A percentile compares a stretch with the other conserved stretches of the same genome.
Conservation (phyloP, 345 rosid species). For the Brassica incana region DNA sequence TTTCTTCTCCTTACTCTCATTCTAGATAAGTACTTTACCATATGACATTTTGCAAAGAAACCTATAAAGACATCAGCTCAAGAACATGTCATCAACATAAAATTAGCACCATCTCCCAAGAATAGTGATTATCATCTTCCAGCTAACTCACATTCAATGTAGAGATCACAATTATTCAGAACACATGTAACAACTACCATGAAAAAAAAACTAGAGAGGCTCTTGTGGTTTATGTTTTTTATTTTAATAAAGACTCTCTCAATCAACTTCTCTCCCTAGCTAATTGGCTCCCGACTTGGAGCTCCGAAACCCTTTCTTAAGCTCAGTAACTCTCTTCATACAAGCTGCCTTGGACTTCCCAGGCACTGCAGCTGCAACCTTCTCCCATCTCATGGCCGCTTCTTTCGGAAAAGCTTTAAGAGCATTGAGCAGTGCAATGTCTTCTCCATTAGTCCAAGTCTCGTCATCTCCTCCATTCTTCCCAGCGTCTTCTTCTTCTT, state of each 20-base stretch:
- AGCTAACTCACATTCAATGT: background rate
- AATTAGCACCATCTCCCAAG: background rate
- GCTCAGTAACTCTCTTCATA: constrained; percentile 76
- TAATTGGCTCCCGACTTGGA: constrained; percentile 62
- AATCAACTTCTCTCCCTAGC: constrained; percentile 28
- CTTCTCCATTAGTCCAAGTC: constrained; percentile 71
- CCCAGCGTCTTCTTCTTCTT: constrained; percentile 24
- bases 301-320: constrained; percentile 77
- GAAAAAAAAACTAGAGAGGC: no score
- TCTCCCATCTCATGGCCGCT: constrained; percentile 89
- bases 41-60: no score
- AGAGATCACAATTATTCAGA: background rate
- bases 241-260: no score
- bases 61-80: background rate
- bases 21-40: no score
- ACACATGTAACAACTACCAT: constrained; percentile 2
- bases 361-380: constrained; percentile 82
- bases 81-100: background rate
- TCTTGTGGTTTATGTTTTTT: no score
- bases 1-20: no score
- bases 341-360: constrained; percentile 81
- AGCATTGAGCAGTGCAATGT: constrained; percentile 86
- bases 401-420: constrained; percentile 83
- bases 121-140: background rate
- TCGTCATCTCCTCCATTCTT: constrained; percentile 29